These are phyloP conservation scores for Gleditsia sinensis DNA, from an alignment of 306 rosid species.

Conservation along the genomic window DNA sequence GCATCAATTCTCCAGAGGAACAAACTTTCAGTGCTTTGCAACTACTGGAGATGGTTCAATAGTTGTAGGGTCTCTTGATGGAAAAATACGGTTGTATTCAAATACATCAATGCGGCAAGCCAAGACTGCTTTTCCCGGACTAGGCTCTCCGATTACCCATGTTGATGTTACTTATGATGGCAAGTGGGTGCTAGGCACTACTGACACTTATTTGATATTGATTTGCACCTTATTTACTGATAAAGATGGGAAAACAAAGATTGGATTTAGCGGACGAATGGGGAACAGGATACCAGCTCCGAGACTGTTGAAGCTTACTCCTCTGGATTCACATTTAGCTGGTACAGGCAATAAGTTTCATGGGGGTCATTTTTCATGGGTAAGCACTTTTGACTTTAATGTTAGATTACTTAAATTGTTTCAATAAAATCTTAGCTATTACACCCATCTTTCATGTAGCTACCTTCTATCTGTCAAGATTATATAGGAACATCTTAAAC, in stretches of 20 bases:
- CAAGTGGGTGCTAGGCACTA: slow-evolving; percentile 86
- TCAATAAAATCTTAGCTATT: background rate
- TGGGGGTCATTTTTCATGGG: slow-evolving; percentile 98
- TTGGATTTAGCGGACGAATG: slow-evolving; percentile 83
- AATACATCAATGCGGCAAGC: slow-evolving; percentile 89
- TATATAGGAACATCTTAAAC: slow-evolving; percentile 4
- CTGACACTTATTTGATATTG: slow-evolving; percentile 78
- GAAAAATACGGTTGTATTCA: slow-evolving; percentile 86
- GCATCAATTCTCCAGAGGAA: slow-evolving; percentile 87
- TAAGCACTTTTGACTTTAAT: slow-evolving; percentile 40
- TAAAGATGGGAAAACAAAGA: slow-evolving; percentile 90
- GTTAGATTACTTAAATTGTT: slow-evolving; percentile 12
- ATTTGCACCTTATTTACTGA: slow-evolving; percentile 84
- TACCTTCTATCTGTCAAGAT: background rate
- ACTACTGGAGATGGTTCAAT: slow-evolving; percentile 86
- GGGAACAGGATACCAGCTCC: slow-evolving; percentile 91
- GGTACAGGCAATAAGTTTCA: slow-evolving; percentile 75
- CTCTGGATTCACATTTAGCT: slow-evolving; percentile 92
- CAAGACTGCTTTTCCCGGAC: slow-evolving; percentile 92
- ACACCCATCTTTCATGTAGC: background rate
- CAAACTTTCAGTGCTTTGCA: slow-evolving; percentile 90
- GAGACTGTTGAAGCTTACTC: slow-evolving; percentile 83
- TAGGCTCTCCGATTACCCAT: slow-evolving; percentile 75
- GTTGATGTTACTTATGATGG: slow-evolving; percentile 95
- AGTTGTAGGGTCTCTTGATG: slow-evolving; percentile 88